Conservation (phyloP, 768 basidiomycete species). For the Trametes cingulata region DNA sequence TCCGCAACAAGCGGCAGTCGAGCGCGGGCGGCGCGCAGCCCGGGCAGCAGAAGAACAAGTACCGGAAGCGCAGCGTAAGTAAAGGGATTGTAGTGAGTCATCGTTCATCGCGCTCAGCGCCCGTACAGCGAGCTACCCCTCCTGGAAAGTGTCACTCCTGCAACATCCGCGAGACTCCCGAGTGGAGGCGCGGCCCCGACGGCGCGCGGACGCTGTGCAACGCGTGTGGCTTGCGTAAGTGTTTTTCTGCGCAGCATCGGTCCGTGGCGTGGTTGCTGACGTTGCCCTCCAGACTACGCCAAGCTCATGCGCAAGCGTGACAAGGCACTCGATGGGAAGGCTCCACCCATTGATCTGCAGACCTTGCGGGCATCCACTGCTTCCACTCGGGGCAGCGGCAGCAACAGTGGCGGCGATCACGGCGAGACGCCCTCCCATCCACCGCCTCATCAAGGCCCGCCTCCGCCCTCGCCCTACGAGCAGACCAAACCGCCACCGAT, state of each 20-base stretch:
- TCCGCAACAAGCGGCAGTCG: conserved; percentile 75
- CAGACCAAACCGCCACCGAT: conserved; percentile 20
- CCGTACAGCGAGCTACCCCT: conserved; percentile 72
- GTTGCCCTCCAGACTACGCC: conserved; percentile 61
- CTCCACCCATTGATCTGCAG: conserved; percentile 67
- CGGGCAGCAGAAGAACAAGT: conserved; percentile 72
- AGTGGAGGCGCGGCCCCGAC: conserved; percentile 84
- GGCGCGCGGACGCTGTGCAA: conserved; percentile 84
- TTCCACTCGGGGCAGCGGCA: conserved; percentile 26
- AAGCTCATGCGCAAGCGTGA: conserved; percentile 81
- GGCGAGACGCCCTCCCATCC: conserved; percentile 14
- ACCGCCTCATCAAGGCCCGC: conserved; percentile 11
- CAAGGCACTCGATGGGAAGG: conserved; percentile 52
- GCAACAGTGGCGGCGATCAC: conserved; percentile 9
- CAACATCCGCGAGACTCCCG: conserved; percentile 86
- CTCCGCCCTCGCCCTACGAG: conserved; percentile 20
- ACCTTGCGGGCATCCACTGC: conserved; percentile 62
- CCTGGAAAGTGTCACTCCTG: conserved; percentile 88
- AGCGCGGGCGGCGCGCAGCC: conserved; percentile 54
- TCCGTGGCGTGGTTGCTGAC: neutral
- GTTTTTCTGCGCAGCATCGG: conserved; percentile 34
- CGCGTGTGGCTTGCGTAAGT: conserved; percentile 83
- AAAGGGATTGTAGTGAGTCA: conserved; percentile 5
- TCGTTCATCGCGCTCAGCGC: conserved; percentile 25
- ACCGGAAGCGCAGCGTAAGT: conserved; percentile 83